phyloP scores from a whole-genome alignment of 306 rosid species.

The Glycine latifolia region DNA sequence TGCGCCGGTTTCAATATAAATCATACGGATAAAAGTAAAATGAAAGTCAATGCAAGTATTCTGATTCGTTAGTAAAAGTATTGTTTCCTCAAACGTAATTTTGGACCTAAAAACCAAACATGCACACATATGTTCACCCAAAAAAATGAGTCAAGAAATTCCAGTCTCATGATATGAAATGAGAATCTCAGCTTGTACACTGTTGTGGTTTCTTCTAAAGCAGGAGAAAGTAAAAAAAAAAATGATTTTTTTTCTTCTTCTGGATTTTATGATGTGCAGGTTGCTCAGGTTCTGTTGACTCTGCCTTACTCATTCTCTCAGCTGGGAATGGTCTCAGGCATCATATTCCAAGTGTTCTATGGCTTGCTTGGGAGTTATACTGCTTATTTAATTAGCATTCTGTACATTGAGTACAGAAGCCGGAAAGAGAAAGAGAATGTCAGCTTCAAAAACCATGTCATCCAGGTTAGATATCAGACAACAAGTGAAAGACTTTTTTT shows the following conservation, averaged over 20 bases:
- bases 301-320: slow-evolving; percentile 91
- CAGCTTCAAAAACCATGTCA: slow-evolving; percentile 89
- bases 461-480: slow-evolving; percentile 62
- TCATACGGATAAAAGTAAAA: no score
- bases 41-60: no score
- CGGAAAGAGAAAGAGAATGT: slow-evolving; percentile 81
- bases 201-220: background rate
- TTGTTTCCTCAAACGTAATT: no score
- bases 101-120: no score
- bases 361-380: slow-evolving; percentile 91
- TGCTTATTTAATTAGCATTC: slow-evolving; percentile 82
- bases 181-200: background rate
- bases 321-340: slow-evolving; percentile 80
- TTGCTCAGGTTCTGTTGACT: slow-evolving; percentile 88
- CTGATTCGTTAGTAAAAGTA: no score
- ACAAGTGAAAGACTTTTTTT: no score
- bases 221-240: background rate
- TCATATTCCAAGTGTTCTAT: slow-evolving; percentile 73
- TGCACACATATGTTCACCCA: no score
- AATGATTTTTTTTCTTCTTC: no score
- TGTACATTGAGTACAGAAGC: slow-evolving; percentile 81
- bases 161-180: background rate
- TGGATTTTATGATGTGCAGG: slow-evolving; percentile 55
- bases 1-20: no score
- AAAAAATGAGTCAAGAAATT: no score